Base-by-base conservation (phyloP, 2,329 filamentous ascomycete species). In the Madurella fahalii region DNA sequence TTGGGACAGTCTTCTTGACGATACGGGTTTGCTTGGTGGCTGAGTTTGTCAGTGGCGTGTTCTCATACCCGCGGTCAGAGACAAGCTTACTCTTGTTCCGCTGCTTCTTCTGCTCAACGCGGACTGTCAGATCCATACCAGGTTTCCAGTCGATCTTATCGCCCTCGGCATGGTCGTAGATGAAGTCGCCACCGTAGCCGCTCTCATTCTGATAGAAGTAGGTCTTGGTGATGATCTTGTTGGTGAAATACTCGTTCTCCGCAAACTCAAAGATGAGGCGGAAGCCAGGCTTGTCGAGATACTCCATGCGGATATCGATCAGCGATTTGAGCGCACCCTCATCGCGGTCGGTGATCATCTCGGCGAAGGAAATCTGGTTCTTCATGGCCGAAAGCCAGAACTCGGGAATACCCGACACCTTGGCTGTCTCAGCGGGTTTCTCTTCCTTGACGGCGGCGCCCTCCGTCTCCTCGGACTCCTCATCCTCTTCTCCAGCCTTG, bases 371-470 rank as follows among this genome's bases (percentile, higher is more conserved):
- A 67, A 94, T 84, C 73, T 96, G 93, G 80, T 99, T 99, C 83
- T 99, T 99, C 93, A 99, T 97, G 65, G 95, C 93, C 58, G 93
- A 96, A 48, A 99, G 82, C 94, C 94, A 99, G 82, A 99, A 99
- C 76, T 99, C 94, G 60, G 94, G 94, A 60, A 99, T 96, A 73
- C 94, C 94, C 53, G 78, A 72, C 59, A 78, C 74, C 48, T 71
- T 71, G 60, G 81, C 76, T 54, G 76, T 69, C 63, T 82, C 77
- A 61, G 85, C 79, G 50, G 78, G 74, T 59, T 84, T 77, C 67
- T 80, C 75, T 67, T 84, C 80, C 66, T 79, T 75, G 67, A 85
- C 80, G 58, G 74, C 72, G 42, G 71, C 72, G 46, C 74, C 72
- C 61, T 76, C 72, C 52, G 80, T 77, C 18, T 77, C 77, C 47